Conservation (phyloP, 2,329 filamentous ascomycete species). For the Apiospora aurea region DNA sequence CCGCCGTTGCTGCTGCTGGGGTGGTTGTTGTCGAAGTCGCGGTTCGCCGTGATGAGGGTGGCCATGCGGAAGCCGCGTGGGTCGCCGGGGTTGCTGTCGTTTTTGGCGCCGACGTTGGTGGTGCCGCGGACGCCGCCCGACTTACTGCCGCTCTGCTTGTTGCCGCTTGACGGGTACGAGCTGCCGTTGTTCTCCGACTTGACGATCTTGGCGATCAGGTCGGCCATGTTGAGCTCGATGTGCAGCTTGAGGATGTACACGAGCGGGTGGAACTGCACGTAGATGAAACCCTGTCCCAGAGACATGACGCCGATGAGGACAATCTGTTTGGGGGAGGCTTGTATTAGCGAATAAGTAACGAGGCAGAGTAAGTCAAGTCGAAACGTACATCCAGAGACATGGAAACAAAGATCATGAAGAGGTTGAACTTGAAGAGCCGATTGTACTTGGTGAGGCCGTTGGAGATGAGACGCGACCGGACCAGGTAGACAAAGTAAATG, state of each 20-base stretch:
- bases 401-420: constrained; percentile 51
- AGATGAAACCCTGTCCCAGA: constrained; percentile 46
- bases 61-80: constrained; percentile 23
- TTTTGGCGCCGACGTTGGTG: neutral
- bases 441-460: constrained; percentile 56
- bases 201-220: constrained; percentile 28
- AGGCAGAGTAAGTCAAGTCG: neutral
- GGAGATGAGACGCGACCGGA: constrained; percentile 52
- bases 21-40: neutral
- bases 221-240: constrained; percentile 30
- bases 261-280: constrained; percentile 52
- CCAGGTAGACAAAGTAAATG: constrained; percentile 52
- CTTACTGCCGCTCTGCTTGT: constrained; percentile 15
- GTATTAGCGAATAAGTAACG: neutral
- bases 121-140: constrained; percentile 1
- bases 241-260: constrained; percentile 47
- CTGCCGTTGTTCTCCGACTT: constrained; percentile 21
- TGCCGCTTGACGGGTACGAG: constrained; percentile 18
- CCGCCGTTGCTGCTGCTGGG: neutral
- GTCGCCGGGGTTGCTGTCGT: neutral
- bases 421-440: constrained; percentile 52
- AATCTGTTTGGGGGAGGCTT: constrained; percentile 28
- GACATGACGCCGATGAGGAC: constrained; percentile 53
- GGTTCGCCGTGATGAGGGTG: constrained; percentile 22
- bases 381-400: constrained; percentile 49